These are phyloP conservation scores for Tylopilus felleus DNA, from an alignment of 768 basidiomycete species.

Conservation along the genomic window DNA sequence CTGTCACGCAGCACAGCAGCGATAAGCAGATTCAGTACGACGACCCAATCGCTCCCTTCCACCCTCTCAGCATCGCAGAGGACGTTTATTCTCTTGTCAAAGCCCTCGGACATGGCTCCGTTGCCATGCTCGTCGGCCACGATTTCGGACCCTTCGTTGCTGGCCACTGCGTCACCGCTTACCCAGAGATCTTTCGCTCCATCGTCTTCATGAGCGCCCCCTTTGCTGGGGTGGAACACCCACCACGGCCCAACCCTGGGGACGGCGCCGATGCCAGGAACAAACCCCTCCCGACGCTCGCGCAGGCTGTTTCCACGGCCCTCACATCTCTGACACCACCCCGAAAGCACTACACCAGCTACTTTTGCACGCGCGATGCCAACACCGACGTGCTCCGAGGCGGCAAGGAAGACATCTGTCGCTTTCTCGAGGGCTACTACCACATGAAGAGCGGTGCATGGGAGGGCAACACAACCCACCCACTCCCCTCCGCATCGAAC, in stretches of 20 bases:
- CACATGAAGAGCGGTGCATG: slow-evolving; percentile 60
- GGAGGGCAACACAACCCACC: slow-evolving; percentile 39
- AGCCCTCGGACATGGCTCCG: slow-evolving; percentile 47
- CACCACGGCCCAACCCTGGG: slow-evolving; percentile 11
- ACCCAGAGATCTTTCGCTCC: slow-evolving; percentile 53
- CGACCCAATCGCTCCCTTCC: slow-evolving; percentile 50
- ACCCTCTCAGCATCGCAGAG: slow-evolving; percentile 47
- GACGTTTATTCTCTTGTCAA: slow-evolving; percentile 52
- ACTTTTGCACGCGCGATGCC: slow-evolving; percentile 47
- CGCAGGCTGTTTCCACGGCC: slow-evolving; percentile 4
- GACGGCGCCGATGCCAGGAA: slow-evolving; percentile 3
- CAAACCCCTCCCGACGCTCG: slow-evolving; percentile 10
- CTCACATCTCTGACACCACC: slow-evolving; percentile 46
- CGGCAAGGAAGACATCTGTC: slow-evolving; percentile 15
- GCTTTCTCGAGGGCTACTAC: slow-evolving; percentile 27
- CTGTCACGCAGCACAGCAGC: slow-evolving; percentile 22
- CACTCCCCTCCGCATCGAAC: slow-evolving; percentile 32
- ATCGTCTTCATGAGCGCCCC: slow-evolving; percentile 62
- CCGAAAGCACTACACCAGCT: slow-evolving; percentile 54
- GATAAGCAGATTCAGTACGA: slow-evolving; percentile 34
- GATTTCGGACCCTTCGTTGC: slow-evolving; percentile 58
- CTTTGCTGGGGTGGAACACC: slow-evolving; percentile 44
- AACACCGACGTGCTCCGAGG: slow-evolving; percentile 40
- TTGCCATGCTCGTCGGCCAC: slow-evolving; percentile 54
- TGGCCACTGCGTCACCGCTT: slow-evolving; percentile 49